Percentiles rank a stretch among this genome's conserved stretches.
These are phyloP conservation scores for Furcasterigmium furcatum DNA, from an alignment of 2,329 filamentous ascomycete genomes.

Conservation along the genomic window DNA sequence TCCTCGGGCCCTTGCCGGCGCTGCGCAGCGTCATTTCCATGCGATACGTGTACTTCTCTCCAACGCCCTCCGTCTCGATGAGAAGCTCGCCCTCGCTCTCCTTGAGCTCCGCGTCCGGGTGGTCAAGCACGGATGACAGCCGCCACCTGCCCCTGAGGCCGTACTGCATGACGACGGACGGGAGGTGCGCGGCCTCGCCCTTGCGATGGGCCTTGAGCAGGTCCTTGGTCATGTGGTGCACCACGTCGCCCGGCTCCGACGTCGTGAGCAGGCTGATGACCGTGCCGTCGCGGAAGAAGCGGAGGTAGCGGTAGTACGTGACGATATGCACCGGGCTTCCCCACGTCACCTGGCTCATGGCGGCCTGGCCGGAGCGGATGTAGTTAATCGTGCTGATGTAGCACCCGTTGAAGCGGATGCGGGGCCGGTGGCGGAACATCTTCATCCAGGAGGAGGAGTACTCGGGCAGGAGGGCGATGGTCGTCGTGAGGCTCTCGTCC, in stretches of 20 bases:
- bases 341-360: slow-evolving; percentile 71
- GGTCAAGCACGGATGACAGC: slow-evolving; percentile 30
- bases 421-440: slow-evolving; percentile 80
- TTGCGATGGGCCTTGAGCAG: slow-evolving; percentile 49
- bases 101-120: slow-evolving; percentile 20
- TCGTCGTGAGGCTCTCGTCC: slow-evolving; percentile 29
- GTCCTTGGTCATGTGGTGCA: slow-evolving; percentile 76
- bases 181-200: slow-evolving; percentile 26
- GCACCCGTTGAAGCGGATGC: slow-evolving; percentile 89
- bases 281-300: slow-evolving; percentile 89
- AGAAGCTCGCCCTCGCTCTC: slow-evolving; percentile 66
- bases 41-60: slow-evolving; percentile 75
- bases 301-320: slow-evolving; percentile 95
- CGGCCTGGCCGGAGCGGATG: slow-evolving; percentile 74
- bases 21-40: slow-evolving; percentile 73
- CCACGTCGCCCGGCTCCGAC: slow-evolving; percentile 78
- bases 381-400: slow-evolving; percentile 99
- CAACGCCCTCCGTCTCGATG: slow-evolving; percentile 83
- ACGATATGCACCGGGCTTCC: slow-evolving; percentile 85
- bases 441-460: slow-evolving; percentile 55
- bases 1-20: slow-evolving; percentile 62
- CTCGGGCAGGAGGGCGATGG: slow-evolving; percentile 36
- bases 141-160: slow-evolving; percentile 52
- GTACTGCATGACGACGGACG: slow-evolving; percentile 60
- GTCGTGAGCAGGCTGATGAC: slow-evolving; percentile 79